Percentiles rank a stretch among this genome's conserved stretches.
These are phyloP conservation scores for Colletotrichum zoysiae DNA, from an alignment of 2,329 filamentous ascomycete genomes.

Conservation along the genomic window DNA sequence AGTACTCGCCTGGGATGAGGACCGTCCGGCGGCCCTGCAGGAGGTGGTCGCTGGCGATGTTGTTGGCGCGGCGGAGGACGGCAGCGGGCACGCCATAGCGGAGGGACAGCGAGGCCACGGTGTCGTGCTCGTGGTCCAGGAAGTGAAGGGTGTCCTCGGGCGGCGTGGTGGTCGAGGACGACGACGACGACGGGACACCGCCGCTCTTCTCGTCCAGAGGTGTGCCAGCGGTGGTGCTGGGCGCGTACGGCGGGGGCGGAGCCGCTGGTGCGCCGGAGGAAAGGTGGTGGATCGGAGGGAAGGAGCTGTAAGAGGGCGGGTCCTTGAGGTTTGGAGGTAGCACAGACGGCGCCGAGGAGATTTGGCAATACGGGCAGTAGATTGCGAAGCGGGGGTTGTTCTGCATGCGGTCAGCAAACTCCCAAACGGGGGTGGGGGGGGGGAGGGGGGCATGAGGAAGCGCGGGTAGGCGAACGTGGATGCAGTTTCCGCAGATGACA, in stretches of 20 bases:
- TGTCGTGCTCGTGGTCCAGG: slow-evolving; percentile 77
- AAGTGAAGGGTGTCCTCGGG: slow-evolving; percentile 81
- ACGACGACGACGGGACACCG: background rate
- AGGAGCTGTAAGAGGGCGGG: slow-evolving; percentile 73
- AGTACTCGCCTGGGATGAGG: slow-evolving; percentile 78
- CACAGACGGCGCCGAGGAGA: slow-evolving; percentile 69
- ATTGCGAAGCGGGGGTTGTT: slow-evolving; percentile 75
- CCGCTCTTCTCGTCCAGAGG: slow-evolving; percentile 49
- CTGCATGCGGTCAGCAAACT: slow-evolving; percentile 50
- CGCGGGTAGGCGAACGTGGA: slow-evolving; percentile 62
- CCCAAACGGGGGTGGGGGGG: background rate
- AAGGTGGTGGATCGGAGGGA: slow-evolving; percentile 43
- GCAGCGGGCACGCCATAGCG: slow-evolving; percentile 76
- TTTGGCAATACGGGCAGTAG: slow-evolving; percentile 82
- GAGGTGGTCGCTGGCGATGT: slow-evolving; percentile 78
- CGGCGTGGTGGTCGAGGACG: slow-evolving; percentile 40
- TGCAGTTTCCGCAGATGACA: slow-evolving; percentile 78
- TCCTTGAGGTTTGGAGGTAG: slow-evolving; percentile 74
- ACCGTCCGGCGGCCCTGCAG: slow-evolving; percentile 77
- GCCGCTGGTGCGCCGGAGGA: slow-evolving; percentile 45
- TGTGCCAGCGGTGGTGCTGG: slow-evolving; percentile 36
- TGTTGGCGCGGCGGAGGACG: slow-evolving; percentile 75
- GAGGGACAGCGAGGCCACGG: slow-evolving; percentile 75
- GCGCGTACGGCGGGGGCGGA: slow-evolving; percentile 58
- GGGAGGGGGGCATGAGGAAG: slow-evolving; percentile 1